Evolutionary conservation across 768 basidiomycete genomes (phyloP).

Genomic region (Russula sp.): DNA sequence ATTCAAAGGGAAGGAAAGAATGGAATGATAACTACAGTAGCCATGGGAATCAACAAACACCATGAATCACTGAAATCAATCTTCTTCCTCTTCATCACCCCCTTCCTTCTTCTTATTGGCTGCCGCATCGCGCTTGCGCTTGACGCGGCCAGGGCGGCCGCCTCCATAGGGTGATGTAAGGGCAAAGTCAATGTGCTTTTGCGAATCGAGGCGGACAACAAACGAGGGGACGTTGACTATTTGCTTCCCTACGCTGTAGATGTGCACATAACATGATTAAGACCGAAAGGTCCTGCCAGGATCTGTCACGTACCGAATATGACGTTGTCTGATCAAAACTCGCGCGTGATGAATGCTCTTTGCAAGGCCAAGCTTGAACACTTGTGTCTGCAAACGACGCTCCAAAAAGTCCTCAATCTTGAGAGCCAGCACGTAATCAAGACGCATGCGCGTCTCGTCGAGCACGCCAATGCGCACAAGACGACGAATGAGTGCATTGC

Average conservation of each 20-base stretch:
- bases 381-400: conserved; percentile 96
- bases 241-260: conserved; percentile 89
- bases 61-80: conserved; percentile 34
- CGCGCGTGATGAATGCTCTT: conserved; percentile 99
- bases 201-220: conserved; percentile 97
- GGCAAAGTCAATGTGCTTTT: conserved; percentile 99
- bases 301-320: conserved; percentile 74
- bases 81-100: conserved; percentile 88
- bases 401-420: conserved; percentile 99
- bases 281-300: neutral
- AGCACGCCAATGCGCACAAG: conserved; percentile 99
- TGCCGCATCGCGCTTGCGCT: conserved; percentile 95
- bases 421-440: conserved; percentile 99
- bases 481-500: conserved; percentile 92
- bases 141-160: conserved; percentile 90
- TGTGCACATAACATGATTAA: conserved; percentile 1
- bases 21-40: neutral
- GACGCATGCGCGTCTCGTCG: conserved; percentile 97
- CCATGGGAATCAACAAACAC: neutral
- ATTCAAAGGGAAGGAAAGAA: neutral
- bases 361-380: conserved; percentile 97
- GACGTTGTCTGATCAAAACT: conserved; percentile 94
- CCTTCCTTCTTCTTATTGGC: conserved; percentile 89
- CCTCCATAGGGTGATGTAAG: conserved; percentile 96
- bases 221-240: conserved; percentile 99